phyloP scores from a whole-genome alignment of 2,329 filamentous ascomycete genomes.

The Hymenoscyphus infarciens region DNA sequence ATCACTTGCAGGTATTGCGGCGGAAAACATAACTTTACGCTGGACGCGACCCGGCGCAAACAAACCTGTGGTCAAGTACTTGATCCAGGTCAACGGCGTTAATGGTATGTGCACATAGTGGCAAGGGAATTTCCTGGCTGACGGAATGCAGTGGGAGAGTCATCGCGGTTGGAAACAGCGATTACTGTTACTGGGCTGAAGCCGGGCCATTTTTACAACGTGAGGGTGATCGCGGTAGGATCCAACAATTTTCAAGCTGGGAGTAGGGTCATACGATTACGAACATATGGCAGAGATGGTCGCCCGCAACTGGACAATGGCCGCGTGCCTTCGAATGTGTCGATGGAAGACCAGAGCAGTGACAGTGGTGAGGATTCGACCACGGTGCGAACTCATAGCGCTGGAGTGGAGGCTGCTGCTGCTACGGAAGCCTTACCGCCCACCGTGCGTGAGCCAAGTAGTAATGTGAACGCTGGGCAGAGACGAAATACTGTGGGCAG shows the following conservation, averaged over 20 bases:
- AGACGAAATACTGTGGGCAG: conserved; percentile 69
- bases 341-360: conserved; percentile 47
- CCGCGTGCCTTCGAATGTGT: conserved; percentile 54
- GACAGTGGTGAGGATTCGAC: conserved; percentile 47
- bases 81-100: conserved; percentile 90
- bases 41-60: conserved; percentile 74
- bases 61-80: conserved; percentile 70
- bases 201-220: conserved; percentile 86
- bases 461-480: conserved; percentile 47
- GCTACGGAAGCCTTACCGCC: conserved; percentile 58
- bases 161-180: conserved; percentile 75
- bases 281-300: conserved; percentile 67
- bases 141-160: conserved; percentile 68
- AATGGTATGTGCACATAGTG: conserved; percentile 58
- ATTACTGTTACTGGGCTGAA: conserved; percentile 86
- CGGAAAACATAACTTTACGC: conserved; percentile 82
- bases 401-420: conserved; percentile 57
- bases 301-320: conserved; percentile 57
- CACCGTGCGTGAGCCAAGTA: conserved; percentile 61
- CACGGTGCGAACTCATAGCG: conserved; percentile 42
- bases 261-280: conserved; percentile 78
- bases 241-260: conserved; percentile 89
- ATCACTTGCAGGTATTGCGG: conserved; percentile 82
- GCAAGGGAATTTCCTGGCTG: conserved; percentile 13
- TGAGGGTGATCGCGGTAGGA: conserved; percentile 88